Base-by-base conservation (phyloP, 2,329 filamentous ascomycete species). In the Cercospora zeae-maydis region DNA sequence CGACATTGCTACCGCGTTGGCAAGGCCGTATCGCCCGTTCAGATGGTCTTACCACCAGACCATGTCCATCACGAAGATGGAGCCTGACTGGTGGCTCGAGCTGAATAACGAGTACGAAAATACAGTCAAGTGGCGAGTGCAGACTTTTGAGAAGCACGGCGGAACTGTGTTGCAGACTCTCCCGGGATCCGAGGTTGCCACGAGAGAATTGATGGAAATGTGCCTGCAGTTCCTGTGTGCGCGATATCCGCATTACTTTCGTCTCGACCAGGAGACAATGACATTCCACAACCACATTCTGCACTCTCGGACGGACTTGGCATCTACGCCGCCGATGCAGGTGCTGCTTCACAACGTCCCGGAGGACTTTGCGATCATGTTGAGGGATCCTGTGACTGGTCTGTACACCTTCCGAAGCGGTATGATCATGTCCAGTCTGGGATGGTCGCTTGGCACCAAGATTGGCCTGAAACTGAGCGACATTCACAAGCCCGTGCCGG, bases 121-220 rank as follows among this genome's bases (percentile, higher is more conserved):
- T 1, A 85, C 88, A 21, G 87, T 96, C 67, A 80, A 81, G 4
- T 86, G 93, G 72, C 88, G 92, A 16, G 83, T 86, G 71, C 78
- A 77, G 0, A 81, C 96, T 0, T 89, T 87, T 71, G 78, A 78
- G 10, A 78, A 87, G 62, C 81, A 93, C 66, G 86, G 88, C 1
- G 80, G 81, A 9, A 77, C 79, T 3, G 86, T 96, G 1, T 81
- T 95, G 1, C 83, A 88, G 61, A 81, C 82, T 33, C 80, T 93
- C 0, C 90, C 90, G 0, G 91, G 91, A 1, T 88, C 88, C 0
- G 89, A 95, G 70, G 79, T 95, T 0, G 91, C 87, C 0, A 91
- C 88, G 73, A 92, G 92, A 72, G 92, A 96, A 71, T 79, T 95
- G 5, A 93, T 95, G 91, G 92, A 96, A 75, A 92, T 93, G 86